Percentiles rank a stretch among this genome's conserved stretches.
Evolutionary conservation across 495 filamentous ascomycete species (phyloP).

Genomic region (Cercophora newfieldiana): DNA sequence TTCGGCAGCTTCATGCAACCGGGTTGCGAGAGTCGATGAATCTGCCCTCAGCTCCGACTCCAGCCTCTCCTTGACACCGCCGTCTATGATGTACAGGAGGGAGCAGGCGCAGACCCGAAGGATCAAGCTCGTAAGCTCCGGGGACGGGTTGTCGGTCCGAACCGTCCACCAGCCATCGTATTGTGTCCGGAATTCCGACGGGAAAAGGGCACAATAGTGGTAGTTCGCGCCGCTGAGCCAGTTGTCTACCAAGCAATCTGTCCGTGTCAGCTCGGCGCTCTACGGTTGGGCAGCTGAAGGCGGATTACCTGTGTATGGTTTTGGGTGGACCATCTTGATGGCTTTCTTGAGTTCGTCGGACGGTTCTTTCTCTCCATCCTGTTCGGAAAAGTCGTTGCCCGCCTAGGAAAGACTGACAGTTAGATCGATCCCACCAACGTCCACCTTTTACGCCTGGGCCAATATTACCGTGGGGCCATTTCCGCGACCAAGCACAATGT

Average conservation of each 20-base stretch:
- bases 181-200: slow-evolving; percentile 46
- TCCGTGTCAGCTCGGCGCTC: slow-evolving; percentile 28
- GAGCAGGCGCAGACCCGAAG: slow-evolving; percentile 54
- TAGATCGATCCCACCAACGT: neutral
- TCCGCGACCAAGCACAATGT: slow-evolving; percentile 31
- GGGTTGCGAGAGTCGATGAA: slow-evolving; percentile 39
- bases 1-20: slow-evolving; percentile 46
- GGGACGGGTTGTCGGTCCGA: slow-evolving; percentile 34
- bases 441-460: neutral
- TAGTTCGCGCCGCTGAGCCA: slow-evolving; percentile 51
- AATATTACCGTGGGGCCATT: slow-evolving; percentile 26
- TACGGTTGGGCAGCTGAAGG: neutral
- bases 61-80: slow-evolving; percentile 40
- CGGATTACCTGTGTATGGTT: neutral
- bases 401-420: slow-evolving; percentile 5
- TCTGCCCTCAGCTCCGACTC: slow-evolving; percentile 48
- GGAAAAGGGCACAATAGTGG: slow-evolving; percentile 53
- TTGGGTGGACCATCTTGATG: slow-evolving; percentile 18
- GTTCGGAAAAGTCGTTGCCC: slow-evolving; percentile 15
- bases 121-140: slow-evolving; percentile 53
- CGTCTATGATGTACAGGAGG: slow-evolving; percentile 43
- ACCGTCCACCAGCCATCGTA: slow-evolving; percentile 53
- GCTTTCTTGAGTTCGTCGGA: slow-evolving; percentile 32
- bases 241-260: slow-evolving; percentile 52
- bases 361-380: slow-evolving; percentile 23